phyloP scores from a whole-genome alignment of 345 rosid genomes.

The Gossypium bickii region DNA sequence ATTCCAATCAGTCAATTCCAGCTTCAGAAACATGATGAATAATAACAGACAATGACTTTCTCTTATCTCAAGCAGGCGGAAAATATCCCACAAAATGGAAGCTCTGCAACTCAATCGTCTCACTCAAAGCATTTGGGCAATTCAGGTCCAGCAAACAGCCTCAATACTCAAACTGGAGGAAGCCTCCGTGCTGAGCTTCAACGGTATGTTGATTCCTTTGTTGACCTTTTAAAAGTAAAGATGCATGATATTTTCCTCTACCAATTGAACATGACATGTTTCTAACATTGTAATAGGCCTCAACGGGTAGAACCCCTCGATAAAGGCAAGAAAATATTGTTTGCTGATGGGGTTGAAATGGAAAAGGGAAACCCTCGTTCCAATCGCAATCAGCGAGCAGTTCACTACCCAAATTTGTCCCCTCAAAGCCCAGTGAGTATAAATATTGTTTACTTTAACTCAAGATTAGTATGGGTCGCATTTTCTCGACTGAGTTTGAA shows the following conservation, averaged over 20 bases:
- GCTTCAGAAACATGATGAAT: not conserved
- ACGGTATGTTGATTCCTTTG: not conserved
- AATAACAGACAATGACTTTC: not conserved
- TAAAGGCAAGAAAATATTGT: not conserved
- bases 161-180: conserved; percentile 3
- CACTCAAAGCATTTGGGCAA: not conserved
- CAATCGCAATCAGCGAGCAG: not conserved
- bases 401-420: conserved; percentile 1
- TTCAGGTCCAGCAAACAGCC: not conserved
- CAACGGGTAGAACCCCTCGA: not conserved
- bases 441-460: not conserved
- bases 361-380: not conserved
- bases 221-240: not conserved
- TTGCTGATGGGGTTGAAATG: not conserved
- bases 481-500: not conserved
- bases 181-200: not conserved
- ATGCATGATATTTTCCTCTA: not conserved
- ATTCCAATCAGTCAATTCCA: not conserved
- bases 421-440: conserved; percentile 19
- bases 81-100: not conserved
- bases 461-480: not conserved
- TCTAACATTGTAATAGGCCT: conserved; percentile 10
- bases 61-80: conserved; percentile 7
- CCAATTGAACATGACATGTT: not conserved
- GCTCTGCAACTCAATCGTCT: not conserved